Base-by-base conservation (phyloP, 768 basidiomycete genomes). In the Boletus coccyginus region DNA sequence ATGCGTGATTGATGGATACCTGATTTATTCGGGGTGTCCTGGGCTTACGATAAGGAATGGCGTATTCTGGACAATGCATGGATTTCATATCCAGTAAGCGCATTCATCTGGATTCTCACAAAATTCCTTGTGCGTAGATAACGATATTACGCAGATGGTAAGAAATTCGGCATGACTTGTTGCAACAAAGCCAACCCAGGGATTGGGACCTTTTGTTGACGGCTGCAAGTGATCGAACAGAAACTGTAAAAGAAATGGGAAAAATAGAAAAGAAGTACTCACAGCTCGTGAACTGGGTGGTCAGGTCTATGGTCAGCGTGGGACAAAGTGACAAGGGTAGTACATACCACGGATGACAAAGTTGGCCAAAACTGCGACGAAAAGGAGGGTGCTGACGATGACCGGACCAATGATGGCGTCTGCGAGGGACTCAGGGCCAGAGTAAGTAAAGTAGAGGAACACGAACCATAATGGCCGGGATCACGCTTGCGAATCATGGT, bases 401-500 rank as follows among this genome's bases (percentile, higher is more conserved):
- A 98, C 67, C 0, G 97, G 97, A 2, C 95, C 97, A 3, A 80
- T 68, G 9, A 94, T 81, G 48, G 86, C 82, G 65, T 97, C 96
- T 96, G 59, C 17, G 49, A 46, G 35, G 19, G 10, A 14, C 36
- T 63, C 27, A 47, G 56, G 36, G 53, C 45, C 10, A 38, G 29
- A 9, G 31, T 9, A 11, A 16, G 49, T 19, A n/a, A 44, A 40
- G n/a, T 1, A 21, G 21, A 24, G 29, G 43, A 53, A 17, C 8
- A 63, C 61, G 1, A 40, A 97, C 94, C 94, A 62, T 97, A 97
- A 65, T 90, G 85, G 0, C 92, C 90, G 29, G 93, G 88, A 72
- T 94, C 90, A 46, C 95, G 79, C 59, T 87, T 83, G 13, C 90
- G 87, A 59, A 99, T 98, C 85, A 94, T 87, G 46, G 88, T 88